phyloP scores from a whole-genome alignment of 805 yeast genomes.

The Kuraishia molischiana region DNA sequence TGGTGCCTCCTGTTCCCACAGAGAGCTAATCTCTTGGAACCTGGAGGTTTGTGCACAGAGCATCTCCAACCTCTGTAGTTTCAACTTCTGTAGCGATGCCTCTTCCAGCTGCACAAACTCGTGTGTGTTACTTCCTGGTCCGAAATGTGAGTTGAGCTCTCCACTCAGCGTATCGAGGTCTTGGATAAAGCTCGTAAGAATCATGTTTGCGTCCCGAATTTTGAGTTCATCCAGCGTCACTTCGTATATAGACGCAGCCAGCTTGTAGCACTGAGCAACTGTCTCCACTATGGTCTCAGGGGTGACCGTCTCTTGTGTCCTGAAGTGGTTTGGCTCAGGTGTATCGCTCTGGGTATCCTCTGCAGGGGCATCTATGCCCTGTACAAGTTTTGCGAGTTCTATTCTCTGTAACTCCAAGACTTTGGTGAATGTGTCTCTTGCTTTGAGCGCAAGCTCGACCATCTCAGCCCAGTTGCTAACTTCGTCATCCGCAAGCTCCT shows the following conservation, averaged over 20 bases:
- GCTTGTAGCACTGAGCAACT: constrained; percentile 14
- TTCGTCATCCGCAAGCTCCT: constrained; percentile 19
- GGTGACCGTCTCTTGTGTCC: constrained; percentile 13
- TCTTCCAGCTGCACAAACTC: neutral
- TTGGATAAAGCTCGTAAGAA: constrained; percentile 5
- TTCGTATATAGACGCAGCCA: constrained; percentile 17
- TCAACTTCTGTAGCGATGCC: constrained; percentile 16
- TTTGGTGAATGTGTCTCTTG: constrained; percentile 11
- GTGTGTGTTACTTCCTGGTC: constrained; percentile 8
- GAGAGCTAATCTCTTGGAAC: constrained; percentile 14
- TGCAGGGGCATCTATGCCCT: neutral
- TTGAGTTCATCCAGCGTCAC: constrained; percentile 7
- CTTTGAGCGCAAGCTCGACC: constrained; percentile 9
- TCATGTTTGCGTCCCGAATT: neutral
- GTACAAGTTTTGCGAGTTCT: constrained; percentile 14
- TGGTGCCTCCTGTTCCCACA: constrained; percentile 22
- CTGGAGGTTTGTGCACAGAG: constrained; percentile 18
- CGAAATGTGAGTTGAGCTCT: constrained; percentile 7
- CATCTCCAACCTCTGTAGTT: constrained; percentile 19
- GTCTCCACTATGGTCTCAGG: constrained; percentile 19
- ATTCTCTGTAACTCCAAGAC: constrained; percentile 16
- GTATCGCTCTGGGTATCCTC: neutral
- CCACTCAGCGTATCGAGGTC: constrained; percentile 9
- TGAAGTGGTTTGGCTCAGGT: neutral
- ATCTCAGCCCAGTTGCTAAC: constrained; percentile 9